Evolutionary conservation across 1,284 basidiomycete genomes (phyloP), one percentile per base, ranked within the genome.

Genomic region (Austropuccinia psidii): DNA sequence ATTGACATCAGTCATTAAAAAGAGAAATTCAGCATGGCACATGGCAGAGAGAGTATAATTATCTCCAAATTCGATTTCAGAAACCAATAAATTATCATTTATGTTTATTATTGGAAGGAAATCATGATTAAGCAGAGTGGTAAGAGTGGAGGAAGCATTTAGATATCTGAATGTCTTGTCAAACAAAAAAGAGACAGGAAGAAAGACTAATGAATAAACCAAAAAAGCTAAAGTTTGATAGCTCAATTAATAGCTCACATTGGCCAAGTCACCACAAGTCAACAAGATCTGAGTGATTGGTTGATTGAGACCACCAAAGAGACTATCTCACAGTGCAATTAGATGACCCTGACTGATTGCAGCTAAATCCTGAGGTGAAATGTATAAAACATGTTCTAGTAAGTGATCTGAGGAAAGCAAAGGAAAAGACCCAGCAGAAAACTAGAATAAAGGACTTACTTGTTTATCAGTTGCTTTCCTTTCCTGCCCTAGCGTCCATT

Each of bases 21-120:
- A 97, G 13, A 98, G 86, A 80, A 93, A 98, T 81, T 98, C 94
- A 17, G 95, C 95, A 77, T 97, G 92, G 29, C 98, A 89, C 88
- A 99, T 94, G 4, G 91, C 95, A 33, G 93, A 97, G 21, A 99
- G 84, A 0, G 95, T 98, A 80, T 99, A 96, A 80, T 98, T 98
- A 83, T 98, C 96, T 64, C 96, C 95, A 79, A 98, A 99, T 89
- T 95, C 94, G 77, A 98, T 96, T 88, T 99, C 95, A 1, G 77
- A 78, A 17, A 72, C 57, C 3, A 58, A 61, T 7, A 97, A 87
- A 0, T 93, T 96, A 80, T 97, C 93, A 78, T 97, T 97, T 81
- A 97, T 93, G 81, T 97, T 97, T 73, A 97, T 92, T 75, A 97
- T 96, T 9, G 87, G 93, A 0, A 97, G 87, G 0, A 96, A 90